These are phyloP conservation scores for Eurotiales sp. DNA, from an alignment of 2,329 filamentous ascomycete genomes.

Conservation along the genomic window DNA sequence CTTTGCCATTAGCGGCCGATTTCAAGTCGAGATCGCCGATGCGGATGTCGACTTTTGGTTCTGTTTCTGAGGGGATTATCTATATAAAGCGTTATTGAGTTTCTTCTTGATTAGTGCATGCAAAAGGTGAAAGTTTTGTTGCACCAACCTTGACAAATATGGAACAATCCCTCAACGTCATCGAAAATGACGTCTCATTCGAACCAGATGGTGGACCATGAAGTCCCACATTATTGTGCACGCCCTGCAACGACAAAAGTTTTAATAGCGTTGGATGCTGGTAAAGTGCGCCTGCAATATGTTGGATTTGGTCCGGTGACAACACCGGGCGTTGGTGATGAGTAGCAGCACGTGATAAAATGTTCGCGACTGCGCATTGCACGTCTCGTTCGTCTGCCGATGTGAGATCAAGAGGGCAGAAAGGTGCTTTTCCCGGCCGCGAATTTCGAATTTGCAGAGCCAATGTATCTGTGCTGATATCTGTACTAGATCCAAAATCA, in stretches of 20 bases:
- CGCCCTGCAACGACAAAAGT: conserved; percentile 31
- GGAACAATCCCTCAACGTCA: conserved; percentile 78
- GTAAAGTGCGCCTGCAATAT: conserved; percentile 33
- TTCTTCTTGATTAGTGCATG: too few relatives aligned
- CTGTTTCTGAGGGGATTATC: neutral
- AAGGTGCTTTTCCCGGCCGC: conserved; percentile 32
- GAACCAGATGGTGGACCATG: conserved; percentile 33
- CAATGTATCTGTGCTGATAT: too few relatives aligned
- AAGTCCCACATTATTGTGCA: conserved; percentile 32
- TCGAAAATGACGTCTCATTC: conserved; percentile 61
- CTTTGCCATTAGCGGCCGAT: conserved; percentile 59
- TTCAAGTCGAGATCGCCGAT: conserved; percentile 78
- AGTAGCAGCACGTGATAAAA: conserved; percentile 13
- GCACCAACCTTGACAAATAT: conserved; percentile 61
- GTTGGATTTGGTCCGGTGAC: conserved; percentile 36
- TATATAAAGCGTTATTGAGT: conserved; percentile 2
- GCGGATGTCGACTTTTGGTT: conserved; percentile 42
- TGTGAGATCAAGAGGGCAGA: conserved; percentile 65
- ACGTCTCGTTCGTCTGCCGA: conserved; percentile 45
- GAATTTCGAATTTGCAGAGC: too few relatives aligned
- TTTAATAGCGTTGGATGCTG: conserved; percentile 33
- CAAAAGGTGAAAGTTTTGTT: neutral
- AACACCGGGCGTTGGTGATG: too few relatives aligned
- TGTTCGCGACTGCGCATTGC: conserved; percentile 36
- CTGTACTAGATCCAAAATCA: too few relatives aligned